These are phyloP conservation scores for Bipolaris zeicola DNA, from an alignment of 2,329 filamentous ascomycete genomes.

Conservation along the genomic window DNA sequence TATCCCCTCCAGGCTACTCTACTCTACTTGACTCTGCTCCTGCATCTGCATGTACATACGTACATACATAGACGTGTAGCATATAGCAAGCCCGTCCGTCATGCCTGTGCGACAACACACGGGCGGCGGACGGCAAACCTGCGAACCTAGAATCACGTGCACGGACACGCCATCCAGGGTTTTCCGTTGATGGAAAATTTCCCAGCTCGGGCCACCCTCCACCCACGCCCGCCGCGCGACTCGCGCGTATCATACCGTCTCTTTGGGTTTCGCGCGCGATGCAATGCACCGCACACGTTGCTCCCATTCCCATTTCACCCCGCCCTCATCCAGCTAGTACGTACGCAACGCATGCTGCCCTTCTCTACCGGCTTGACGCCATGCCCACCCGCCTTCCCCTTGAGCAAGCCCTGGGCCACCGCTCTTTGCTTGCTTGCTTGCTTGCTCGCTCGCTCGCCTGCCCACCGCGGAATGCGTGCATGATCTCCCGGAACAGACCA, in stretches of 20 bases:
- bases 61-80: neutral
- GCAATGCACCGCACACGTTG: neutral
- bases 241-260: constrained; percentile 34
- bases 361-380: neutral
- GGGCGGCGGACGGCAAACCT: neutral
- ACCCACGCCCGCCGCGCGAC: constrained; percentile 28
- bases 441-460: neutral
- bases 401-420: neutral
- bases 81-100: neutral
- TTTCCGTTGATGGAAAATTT: constrained; percentile 40
- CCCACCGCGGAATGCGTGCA: constrained; percentile 33
- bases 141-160: constrained; percentile 12
- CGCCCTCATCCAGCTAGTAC: neutral
- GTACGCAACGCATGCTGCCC: neutral
- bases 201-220: constrained; percentile 19
- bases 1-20: neutral
- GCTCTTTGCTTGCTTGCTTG: neutral
- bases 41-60: neutral
- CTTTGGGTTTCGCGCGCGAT: constrained; percentile 28
- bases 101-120: neutral
- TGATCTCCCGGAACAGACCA: constrained; percentile 43
- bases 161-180: constrained; percentile 31
- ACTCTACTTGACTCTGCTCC: neutral
- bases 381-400: neutral
- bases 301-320: neutral